phyloP scores from a whole-genome alignment of 371 early-diverging fungal genomes.

The Mortierella sp. region DNA sequence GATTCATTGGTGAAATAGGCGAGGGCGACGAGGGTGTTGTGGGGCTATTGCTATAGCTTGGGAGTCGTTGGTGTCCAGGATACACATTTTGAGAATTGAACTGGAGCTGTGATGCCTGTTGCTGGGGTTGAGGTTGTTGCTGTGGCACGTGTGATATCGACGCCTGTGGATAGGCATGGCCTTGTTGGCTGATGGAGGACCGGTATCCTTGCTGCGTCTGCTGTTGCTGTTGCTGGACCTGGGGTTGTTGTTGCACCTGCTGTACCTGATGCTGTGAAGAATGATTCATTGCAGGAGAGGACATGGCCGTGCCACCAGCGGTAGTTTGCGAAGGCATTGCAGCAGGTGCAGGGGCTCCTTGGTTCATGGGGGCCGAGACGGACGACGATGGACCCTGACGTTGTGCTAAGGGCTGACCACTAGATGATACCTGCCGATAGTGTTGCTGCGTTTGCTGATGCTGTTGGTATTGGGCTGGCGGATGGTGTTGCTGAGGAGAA shows the following conservation, averaged over 20 bases:
- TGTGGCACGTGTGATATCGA: no score
- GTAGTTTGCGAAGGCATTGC: neutral
- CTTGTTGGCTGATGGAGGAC: no score
- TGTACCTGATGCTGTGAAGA: neutral
- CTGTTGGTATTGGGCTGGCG: conserved; percentile 2
- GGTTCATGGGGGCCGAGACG: neutral
- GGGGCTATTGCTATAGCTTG: no score
- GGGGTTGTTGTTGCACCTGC: neutral
- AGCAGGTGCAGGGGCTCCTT: neutral
- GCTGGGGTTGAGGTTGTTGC: no score
- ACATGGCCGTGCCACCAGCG: neutral
- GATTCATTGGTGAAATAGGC: no score
- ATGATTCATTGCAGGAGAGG: conserved; percentile 8
- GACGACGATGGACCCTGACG: neutral
- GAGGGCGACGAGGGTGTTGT: no score
- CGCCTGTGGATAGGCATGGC: no score
- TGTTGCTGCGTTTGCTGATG: conserved; percentile 7
- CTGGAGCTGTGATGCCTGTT: no score
- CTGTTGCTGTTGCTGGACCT: conserved; percentile 16
- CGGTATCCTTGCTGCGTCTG: neutral
- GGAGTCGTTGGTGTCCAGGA: no score
- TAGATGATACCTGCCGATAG: conserved; percentile 20
- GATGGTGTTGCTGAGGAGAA: conserved; percentile 3
- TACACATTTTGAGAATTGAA: no score
- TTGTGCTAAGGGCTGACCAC: conserved; percentile 4